Conservation (phyloP, 306 rosid species). For the Luffa acutangula region DNA sequence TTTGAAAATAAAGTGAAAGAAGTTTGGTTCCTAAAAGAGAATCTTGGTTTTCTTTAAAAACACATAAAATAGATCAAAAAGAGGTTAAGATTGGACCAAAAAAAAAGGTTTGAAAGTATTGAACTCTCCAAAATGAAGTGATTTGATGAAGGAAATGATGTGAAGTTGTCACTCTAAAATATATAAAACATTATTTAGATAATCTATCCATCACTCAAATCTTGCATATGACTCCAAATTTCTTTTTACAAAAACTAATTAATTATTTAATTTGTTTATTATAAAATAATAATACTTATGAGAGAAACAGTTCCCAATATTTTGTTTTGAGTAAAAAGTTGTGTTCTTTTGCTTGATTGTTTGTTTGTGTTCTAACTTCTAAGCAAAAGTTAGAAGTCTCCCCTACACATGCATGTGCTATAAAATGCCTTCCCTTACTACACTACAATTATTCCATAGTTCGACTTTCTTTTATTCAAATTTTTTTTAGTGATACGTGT, state of each 20-base stretch:
- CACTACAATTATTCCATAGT: not conserved
- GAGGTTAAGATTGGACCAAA: not conserved
- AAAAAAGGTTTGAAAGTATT: not conserved
- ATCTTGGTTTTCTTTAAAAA: not conserved
- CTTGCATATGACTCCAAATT: not conserved
- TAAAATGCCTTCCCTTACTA: not conserved
- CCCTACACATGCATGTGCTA: not conserved
- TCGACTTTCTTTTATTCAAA: too few species aligned
- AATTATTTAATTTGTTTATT: not conserved
- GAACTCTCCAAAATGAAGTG: not conserved
- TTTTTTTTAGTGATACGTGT: too few species aligned
- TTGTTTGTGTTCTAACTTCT: too few species aligned
- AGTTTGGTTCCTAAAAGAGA: not conserved
- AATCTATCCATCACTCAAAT: constrained; percentile 24
- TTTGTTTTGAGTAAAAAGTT: not conserved
- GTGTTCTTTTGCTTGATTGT: not conserved
- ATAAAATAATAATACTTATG: not conserved
- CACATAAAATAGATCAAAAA: not conserved
- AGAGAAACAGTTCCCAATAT: not conserved
- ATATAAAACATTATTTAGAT: not conserved
- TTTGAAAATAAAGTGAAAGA: not conserved
- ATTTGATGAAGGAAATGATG: constrained; percentile 22
- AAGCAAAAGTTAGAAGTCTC: not conserved
- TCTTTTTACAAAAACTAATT: not conserved
- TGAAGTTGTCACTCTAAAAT: not conserved